These are phyloP conservation scores for Dictyostelium intermedium DNA, from an alignment of 78 protist genomes.

Conservation along the genomic window DNA sequence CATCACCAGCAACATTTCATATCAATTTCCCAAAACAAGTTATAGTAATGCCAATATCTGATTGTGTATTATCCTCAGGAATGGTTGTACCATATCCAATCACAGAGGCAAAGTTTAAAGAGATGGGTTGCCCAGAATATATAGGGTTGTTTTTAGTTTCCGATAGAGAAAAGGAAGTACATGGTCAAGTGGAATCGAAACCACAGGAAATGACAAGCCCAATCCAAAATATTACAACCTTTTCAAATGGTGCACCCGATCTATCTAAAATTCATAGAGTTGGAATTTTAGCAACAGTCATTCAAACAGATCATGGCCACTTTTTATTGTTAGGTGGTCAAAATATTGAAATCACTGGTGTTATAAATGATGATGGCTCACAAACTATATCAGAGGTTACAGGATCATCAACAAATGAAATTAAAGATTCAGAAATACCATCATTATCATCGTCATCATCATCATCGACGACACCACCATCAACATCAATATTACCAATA, in stretches of 20 bases:
- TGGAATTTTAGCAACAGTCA: neutral
- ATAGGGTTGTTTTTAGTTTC: constrained; percentile 4
- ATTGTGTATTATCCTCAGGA: neutral
- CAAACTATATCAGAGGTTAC: neutral
- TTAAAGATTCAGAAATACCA: neutral
- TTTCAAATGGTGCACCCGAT: neutral
- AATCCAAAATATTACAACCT: neutral
- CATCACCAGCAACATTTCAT: neutral
- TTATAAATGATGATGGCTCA: neutral
- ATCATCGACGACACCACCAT: neutral
- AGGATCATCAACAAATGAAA: neutral
- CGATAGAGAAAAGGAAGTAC: neutral
- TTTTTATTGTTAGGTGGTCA: neutral
- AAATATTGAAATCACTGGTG: neutral
- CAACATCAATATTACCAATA: neutral
- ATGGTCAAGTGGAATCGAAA: neutral
- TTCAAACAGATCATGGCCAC: neutral
- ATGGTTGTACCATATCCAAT: neutral
- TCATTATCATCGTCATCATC: neutral
- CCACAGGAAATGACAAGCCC: neutral
- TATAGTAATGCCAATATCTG: neutral
- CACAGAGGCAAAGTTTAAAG: neutral
- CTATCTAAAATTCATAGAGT: neutral
- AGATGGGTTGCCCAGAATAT: constrained; percentile 21
- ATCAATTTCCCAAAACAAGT: neutral